Evolutionary conservation across 495 filamentous ascomycete species (phyloP).

Genomic region (Cladorrhinum samala): DNA sequence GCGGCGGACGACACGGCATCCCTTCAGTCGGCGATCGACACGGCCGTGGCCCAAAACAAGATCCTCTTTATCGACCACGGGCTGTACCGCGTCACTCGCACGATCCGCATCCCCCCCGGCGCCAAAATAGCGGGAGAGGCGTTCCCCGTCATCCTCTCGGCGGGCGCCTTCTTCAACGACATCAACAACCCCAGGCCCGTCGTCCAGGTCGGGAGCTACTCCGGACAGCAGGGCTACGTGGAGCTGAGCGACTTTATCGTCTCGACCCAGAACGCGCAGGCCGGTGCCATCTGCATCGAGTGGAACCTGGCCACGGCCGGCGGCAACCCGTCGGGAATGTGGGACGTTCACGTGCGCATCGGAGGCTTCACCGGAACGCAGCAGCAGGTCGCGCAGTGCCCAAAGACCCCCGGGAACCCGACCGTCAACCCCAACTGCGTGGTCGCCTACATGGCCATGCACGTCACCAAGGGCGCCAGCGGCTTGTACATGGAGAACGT

Average conservation of each 20-base stretch:
- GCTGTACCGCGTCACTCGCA: slow-evolving; percentile 57
- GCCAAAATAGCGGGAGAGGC: slow-evolving; percentile 74
- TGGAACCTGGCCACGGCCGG: slow-evolving; percentile 59
- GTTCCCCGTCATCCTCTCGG: slow-evolving; percentile 80
- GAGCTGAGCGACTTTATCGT: slow-evolving; percentile 80
- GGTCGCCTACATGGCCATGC: slow-evolving; percentile 75
- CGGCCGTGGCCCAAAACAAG: slow-evolving; percentile 53
- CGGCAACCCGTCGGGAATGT: slow-evolving; percentile 69
- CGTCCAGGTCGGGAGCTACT: slow-evolving; percentile 65
- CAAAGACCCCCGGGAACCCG: slow-evolving; percentile 53
- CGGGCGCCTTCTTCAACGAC: slow-evolving; percentile 65
- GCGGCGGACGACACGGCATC: slow-evolving; percentile 62
- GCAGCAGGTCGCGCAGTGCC: slow-evolving; percentile 66
- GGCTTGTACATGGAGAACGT: slow-evolving; percentile 78
- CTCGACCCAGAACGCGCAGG: slow-evolving; percentile 57
- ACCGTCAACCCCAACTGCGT: slow-evolving; percentile 51
- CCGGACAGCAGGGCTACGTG: slow-evolving; percentile 65
- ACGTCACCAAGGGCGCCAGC: slow-evolving; percentile 61
- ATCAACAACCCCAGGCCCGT: slow-evolving; percentile 61
- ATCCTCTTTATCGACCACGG: slow-evolving; percentile 55
- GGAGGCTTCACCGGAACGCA: slow-evolving; percentile 75
- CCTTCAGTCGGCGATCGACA: slow-evolving; percentile 53
- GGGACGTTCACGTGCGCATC: slow-evolving; percentile 82
- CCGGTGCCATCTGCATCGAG: slow-evolving; percentile 68
- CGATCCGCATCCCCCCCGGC: slow-evolving; percentile 58